phyloP scores from a whole-genome alignment of 192 early-diverging fungal species.

The Martensiomyces pterosporus region DNA sequence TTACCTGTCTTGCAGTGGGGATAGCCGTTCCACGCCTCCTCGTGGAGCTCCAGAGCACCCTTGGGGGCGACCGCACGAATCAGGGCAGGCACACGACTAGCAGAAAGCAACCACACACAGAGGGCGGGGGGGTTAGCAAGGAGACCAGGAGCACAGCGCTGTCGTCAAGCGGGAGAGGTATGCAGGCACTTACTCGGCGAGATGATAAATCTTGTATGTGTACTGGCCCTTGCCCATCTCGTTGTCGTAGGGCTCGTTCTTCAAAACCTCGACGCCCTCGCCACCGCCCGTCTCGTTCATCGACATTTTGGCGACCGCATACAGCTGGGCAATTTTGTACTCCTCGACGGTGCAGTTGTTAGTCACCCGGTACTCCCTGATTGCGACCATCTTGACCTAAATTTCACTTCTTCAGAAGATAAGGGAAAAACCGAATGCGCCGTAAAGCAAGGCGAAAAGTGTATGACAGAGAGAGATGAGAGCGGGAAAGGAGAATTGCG shows the following conservation, averaged over 20 bases:
- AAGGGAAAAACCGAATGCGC: neutral
- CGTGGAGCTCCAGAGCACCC: constrained; percentile 65
- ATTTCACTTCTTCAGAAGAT: no score
- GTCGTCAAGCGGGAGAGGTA: neutral
- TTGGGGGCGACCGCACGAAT: constrained; percentile 61
- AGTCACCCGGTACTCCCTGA: constrained; percentile 72
- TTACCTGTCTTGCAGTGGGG: constrained; percentile 59
- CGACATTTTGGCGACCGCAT: constrained; percentile 70
- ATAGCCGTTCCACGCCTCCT: constrained; percentile 83
- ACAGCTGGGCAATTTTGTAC: constrained; percentile 74
- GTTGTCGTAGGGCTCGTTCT: constrained; percentile 76
- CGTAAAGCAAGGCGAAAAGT: no score
- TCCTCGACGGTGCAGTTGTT: constrained; percentile 74
- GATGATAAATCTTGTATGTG: constrained; percentile 72
- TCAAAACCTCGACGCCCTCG: constrained; percentile 74
- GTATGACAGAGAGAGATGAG: no score
- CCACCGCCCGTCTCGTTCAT: constrained; percentile 74
- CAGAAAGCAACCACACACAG: constrained; percentile 8
- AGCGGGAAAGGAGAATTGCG: no score
- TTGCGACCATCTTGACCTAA: constrained; percentile 51
- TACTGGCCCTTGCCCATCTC: constrained; percentile 71
- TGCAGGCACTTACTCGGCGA: constrained; percentile 32
- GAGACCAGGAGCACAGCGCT: no score
- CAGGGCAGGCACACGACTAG: constrained; percentile 57
- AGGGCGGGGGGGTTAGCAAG: no score